These are phyloP conservation scores for Excoecaria agallocha DNA, from an alignment of 345 rosid genomes.

Conservation along the genomic window DNA sequence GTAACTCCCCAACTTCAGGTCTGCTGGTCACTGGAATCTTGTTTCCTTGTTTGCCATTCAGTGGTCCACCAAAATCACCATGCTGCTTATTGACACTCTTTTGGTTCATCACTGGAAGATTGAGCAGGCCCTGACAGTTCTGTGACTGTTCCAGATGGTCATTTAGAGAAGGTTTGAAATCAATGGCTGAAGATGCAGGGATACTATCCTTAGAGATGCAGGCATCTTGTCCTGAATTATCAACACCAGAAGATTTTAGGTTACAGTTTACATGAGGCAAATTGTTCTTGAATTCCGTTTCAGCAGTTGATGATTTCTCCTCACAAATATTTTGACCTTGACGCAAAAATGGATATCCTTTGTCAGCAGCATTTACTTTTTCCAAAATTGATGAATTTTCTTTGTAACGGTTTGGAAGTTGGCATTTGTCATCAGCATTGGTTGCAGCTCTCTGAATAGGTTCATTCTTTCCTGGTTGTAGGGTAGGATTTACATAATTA, in stretches of 20 bases:
- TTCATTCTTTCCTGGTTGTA: slow-evolving; percentile 23
- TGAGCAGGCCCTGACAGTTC: slow-evolving; percentile 20
- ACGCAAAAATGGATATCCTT: slow-evolving; percentile 24
- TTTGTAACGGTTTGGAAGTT: slow-evolving; percentile 16
- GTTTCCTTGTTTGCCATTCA: slow-evolving; percentile 24
- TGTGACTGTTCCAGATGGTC: slow-evolving; percentile 19
- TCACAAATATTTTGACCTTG: slow-evolving; percentile 29
- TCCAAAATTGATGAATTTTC: slow-evolving; percentile 14
- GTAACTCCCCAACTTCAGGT: slow-evolving; percentile 28
- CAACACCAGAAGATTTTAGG: slow-evolving; percentile 27
- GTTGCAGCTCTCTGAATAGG: slow-evolving; percentile 26
- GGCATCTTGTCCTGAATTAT: slow-evolving; percentile 23
- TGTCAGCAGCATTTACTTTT: slow-evolving; percentile 17
- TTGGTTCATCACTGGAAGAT: slow-evolving; percentile 21
- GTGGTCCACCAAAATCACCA: slow-evolving; percentile 21
- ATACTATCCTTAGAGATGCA: slow-evolving; percentile 22
- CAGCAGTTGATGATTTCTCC: slow-evolving; percentile 21
- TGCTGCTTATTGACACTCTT: slow-evolving; percentile 12
- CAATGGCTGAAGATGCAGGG: slow-evolving; percentile 21
- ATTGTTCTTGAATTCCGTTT: slow-evolving; percentile 22
- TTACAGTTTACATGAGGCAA: slow-evolving; percentile 22
- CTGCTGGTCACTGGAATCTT: slow-evolving; percentile 18
- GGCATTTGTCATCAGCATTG: slow-evolving; percentile 19
- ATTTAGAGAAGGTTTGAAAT: slow-evolving; percentile 26
- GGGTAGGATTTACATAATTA: slow-evolving; percentile 30